Evolutionary conservation across 129 eudicot species (phyloP), one percentile per base, ranked within the genome.

Genomic region (Erigeron canadensis): DNA sequence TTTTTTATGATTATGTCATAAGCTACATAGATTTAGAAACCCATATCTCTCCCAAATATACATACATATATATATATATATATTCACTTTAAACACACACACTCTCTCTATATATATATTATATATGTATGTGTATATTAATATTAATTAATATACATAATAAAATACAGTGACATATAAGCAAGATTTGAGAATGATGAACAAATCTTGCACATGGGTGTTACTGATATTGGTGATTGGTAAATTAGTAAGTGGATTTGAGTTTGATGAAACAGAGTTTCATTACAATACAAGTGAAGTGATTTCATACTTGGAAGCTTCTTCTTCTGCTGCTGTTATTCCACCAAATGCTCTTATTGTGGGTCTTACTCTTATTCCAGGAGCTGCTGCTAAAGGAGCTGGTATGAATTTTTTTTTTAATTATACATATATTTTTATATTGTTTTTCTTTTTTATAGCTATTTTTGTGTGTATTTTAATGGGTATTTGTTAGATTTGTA

Each of bases 321-420:
- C 79, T 23, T 63, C 87, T 60, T 78, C 83, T 59, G 73, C 79
- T 75, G 80, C 79, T 18, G 79, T 70, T 73, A 75, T 13, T 41
- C 80, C 72, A 51, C 53, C 89, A 67, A 71, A 81, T 28, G 83
- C 89, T 65, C 79, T 87, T 21, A 67, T 87, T 85, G 91, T 90
- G 48, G 84, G 81, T 51, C 83, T 90, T 51, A 83, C 97, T 50
- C 87, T 90, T 58, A 79, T 90, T 77, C 84, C 78, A 43, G 91
- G 87, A 81, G 97, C 97, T 83, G 87, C 82, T 85, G 79, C 95
- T 72, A 83, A 80, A 81, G 91, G 97, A 10, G 97, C 97, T 77
- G 95, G 97, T 90, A 85, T 10, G 42, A 21, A 56, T 15, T 60
- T 57, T 72, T 39, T 42, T 47, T 59, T n/a, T n/a, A n/a, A n/a